A percentile compares a stretch with the other conserved stretches of the same genome.
Conservation (phyloP, 805 yeast species). For the Metschnikowia arizonensis region DNA sequence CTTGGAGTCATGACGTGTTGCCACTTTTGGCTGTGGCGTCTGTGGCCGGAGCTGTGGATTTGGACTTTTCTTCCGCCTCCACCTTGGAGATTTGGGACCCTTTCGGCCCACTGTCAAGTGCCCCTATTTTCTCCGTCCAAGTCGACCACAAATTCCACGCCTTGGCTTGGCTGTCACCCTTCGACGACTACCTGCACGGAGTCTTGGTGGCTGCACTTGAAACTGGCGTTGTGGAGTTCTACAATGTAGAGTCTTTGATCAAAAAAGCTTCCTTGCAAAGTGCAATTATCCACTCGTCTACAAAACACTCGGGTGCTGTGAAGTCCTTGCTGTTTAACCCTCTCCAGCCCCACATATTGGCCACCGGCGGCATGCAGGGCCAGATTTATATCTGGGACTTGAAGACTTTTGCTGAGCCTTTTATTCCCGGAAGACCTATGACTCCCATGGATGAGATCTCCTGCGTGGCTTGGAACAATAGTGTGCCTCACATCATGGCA, state of each 20-base stretch:
- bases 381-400: constrained; percentile 91
- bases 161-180: constrained; percentile 73
- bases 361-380: constrained; percentile 85
- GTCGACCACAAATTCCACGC: constrained; percentile 57
- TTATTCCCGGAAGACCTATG: constrained; percentile 72
- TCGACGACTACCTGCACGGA: constrained; percentile 46
- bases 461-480: constrained; percentile 84
- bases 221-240: constrained; percentile 72
- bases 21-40: constrained; percentile 89
- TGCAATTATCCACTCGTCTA: constrained; percentile 48
- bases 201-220: constrained; percentile 87
- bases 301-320: constrained; percentile 65
- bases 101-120: constrained; percentile 33
- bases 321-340: constrained; percentile 75
- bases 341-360: constrained; percentile 64
- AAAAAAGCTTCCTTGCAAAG: constrained; percentile 36
- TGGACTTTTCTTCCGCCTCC: constrained; percentile 75
- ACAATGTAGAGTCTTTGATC: constrained; percentile 59
- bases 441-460: constrained; percentile 78
- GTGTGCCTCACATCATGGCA: constrained; percentile 82
- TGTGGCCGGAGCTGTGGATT: constrained; percentile 93
- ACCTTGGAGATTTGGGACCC: constrained; percentile 78
- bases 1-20: constrained; percentile 79
- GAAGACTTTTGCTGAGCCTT: constrained; percentile 53
- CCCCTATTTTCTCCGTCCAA: constrained; percentile 33